These are phyloP conservation scores for Botrytis tulipae DNA, from an alignment of 2,329 filamentous ascomycete species.

Conservation along the genomic window DNA sequence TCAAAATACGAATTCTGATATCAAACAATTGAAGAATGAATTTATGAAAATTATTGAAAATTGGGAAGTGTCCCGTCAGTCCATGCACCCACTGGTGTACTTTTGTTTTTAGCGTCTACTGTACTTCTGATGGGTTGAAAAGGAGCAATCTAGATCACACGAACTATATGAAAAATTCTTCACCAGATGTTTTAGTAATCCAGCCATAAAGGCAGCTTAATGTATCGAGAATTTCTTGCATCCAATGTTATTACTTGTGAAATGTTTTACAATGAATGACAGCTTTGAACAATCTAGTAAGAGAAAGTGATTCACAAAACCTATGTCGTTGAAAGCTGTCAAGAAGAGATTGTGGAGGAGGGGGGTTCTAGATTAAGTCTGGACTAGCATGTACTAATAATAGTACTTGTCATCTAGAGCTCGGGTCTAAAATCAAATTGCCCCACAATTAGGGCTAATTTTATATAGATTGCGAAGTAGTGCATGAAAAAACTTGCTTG, in stretches of 20 bases:
- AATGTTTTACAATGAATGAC: fast-evolving
- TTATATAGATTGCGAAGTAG: not conserved
- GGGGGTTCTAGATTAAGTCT: not conserved
- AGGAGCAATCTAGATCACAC: not conserved
- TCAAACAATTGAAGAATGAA: too few species aligned
- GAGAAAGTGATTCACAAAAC: not conserved
- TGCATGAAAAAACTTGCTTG: too few species aligned
- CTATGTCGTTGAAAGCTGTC: not conserved
- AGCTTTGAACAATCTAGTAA: not conserved
- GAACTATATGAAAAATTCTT: not conserved
- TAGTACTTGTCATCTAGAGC: not conserved
- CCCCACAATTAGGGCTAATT: not conserved
- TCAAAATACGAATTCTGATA: too few species aligned
- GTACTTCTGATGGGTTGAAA: not conserved
- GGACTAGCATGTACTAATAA: not conserved
- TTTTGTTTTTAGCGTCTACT: not conserved
- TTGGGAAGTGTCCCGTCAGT: too few species aligned
- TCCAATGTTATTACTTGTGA: not conserved
- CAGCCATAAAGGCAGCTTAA: not conserved
- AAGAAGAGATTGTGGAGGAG: not conserved
- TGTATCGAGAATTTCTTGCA: not conserved
- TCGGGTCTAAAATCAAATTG: not conserved
- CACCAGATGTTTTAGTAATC: not conserved
- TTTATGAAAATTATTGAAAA: too few species aligned
- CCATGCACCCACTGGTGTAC: too few species aligned